Evolutionary conservation across 768 basidiomycete species (phyloP), one percentile per base, ranked within the genome.

Genomic region (Scleroderma bovista): DNA sequence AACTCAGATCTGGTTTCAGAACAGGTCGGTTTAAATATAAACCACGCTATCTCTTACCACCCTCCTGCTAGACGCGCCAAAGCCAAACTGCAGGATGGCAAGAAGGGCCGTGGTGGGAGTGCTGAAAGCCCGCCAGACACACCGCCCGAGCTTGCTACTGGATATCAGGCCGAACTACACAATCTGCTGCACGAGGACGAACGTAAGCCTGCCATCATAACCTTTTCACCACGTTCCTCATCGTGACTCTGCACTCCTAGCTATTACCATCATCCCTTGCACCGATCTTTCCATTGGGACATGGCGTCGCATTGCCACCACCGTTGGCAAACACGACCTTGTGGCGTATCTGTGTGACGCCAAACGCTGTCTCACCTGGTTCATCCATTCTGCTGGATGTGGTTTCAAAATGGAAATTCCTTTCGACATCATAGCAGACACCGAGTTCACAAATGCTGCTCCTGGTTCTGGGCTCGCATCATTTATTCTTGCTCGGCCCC

Each of bases 1-100:
- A 72, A 89, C 86, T 0, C 89, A 91, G 67, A 86, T 92, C 42
- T 91, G 89, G 89, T 92, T 90, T 59, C 88, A 92, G 64, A 91
- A 92, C 62, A 74, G 88, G 88, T 57, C 23, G 7, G 57, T 55
- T 5, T 31, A 6, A 44, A 11, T 46, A 12, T 38, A 2, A 8
- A 7, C 20, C 32, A 20, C 19, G 34, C 20, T 13, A 12, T 41
- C 46, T 47, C 40, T 50, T 15, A 52, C 44, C 36, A 26, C 50
- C 26, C n/a, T 20, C 31, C 46, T 41, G 4, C 32, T 53, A 90
- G 89, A 51, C 84, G 89, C 3, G 89, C 89, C 34, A 92, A 92
- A 63, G 87, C 86, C 2, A 91, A 88, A 60, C 68, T 85, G 11
- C 79, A 77, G 50, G 81, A 83, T 39, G 78, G 75, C 12, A 86